Conservation (phyloP, 371 early-diverging fungal genomes). For the Coemansia sp. region DNA sequence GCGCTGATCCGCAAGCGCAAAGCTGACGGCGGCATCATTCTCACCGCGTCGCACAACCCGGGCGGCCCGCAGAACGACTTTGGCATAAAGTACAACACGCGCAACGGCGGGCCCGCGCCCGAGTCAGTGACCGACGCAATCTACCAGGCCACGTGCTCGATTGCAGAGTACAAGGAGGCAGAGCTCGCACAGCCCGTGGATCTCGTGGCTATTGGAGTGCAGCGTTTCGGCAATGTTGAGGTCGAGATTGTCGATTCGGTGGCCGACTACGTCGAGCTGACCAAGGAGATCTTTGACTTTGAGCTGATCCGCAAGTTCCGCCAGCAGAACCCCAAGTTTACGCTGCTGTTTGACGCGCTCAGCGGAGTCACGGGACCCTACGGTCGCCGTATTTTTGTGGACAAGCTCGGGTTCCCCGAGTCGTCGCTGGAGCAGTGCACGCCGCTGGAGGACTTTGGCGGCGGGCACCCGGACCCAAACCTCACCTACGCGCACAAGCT, state of each 20-base stretch:
- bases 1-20: conserved; percentile 86
- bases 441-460: conserved; percentile 90
- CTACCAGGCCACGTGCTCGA: conserved; percentile 71
- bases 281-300: conserved; percentile 92
- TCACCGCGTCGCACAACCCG: conserved; percentile 98
- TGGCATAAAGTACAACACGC: conserved; percentile 96
- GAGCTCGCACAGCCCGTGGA: conserved; percentile 67
- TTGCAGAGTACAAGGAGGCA: conserved; percentile 67
- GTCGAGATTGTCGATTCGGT: conserved; percentile 92
- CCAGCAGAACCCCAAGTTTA: conserved; percentile 66
- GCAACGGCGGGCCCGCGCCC: conserved; percentile 97
- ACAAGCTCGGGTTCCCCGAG: conserved; percentile 84
- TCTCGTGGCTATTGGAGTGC: conserved; percentile 68
- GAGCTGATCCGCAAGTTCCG: conserved; percentile 78
- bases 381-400: conserved; percentile 78
- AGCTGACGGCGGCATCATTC: conserved; percentile 91
- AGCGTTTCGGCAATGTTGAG: conserved; percentile 58
- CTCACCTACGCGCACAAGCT: conserved; percentile 95
- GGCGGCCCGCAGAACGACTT: conserved; percentile 98
- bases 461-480: conserved; percentile 97
- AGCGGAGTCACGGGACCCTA: conserved; percentile 98
- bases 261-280: conserved; percentile 81
- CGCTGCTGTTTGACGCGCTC: conserved; percentile 93
- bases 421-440: conserved; percentile 80
- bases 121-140: conserved; percentile 91